phyloP scores from a whole-genome alignment of 352 stramenopile genomes.

The Peronospora destructor region DNA sequence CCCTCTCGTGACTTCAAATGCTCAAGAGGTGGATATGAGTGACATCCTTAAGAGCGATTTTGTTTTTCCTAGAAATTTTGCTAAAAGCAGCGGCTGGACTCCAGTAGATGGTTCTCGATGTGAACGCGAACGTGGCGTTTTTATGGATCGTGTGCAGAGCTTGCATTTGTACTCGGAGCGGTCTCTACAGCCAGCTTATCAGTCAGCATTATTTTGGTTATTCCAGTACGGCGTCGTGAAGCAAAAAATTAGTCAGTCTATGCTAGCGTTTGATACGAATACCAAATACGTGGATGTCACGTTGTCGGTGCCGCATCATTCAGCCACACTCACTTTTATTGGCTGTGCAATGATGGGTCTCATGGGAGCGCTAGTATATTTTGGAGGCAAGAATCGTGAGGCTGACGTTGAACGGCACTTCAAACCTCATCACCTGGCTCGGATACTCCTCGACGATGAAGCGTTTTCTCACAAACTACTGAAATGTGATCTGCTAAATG shows the following conservation, averaged over 20 bases:
- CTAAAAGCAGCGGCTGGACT: slow-evolving; percentile 25
- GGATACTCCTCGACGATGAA: slow-evolving; percentile 34
- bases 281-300: slow-evolving; percentile 28
- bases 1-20: slow-evolving; percentile 35
- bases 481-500: slow-evolving; percentile 42
- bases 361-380: slow-evolving; percentile 34
- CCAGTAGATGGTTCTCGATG: slow-evolving; percentile 29
- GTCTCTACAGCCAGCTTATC: slow-evolving; percentile 41
- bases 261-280: slow-evolving; percentile 26
- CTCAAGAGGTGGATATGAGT: slow-evolving; percentile 44
- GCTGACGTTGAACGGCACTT: slow-evolving; percentile 41
- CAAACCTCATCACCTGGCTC: slow-evolving; percentile 39
- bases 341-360: slow-evolving; percentile 34
- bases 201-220: slow-evolving; percentile 46
- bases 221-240: slow-evolving; percentile 39
- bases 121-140: slow-evolving; percentile 38
- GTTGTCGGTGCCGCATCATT: slow-evolving; percentile 30
- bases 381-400: slow-evolving; percentile 37
- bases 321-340: slow-evolving; percentile 33
- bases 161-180: slow-evolving; percentile 44
- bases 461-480: slow-evolving; percentile 35
- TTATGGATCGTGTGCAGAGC: slow-evolving; percentile 38
- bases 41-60: slow-evolving; percentile 50
- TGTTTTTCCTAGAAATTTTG: slow-evolving; percentile 46
- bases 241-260: slow-evolving; percentile 18